These are phyloP conservation scores for Neurospora terricola DNA, from an alignment of 495 filamentous ascomycete species.

Conservation along the genomic window DNA sequence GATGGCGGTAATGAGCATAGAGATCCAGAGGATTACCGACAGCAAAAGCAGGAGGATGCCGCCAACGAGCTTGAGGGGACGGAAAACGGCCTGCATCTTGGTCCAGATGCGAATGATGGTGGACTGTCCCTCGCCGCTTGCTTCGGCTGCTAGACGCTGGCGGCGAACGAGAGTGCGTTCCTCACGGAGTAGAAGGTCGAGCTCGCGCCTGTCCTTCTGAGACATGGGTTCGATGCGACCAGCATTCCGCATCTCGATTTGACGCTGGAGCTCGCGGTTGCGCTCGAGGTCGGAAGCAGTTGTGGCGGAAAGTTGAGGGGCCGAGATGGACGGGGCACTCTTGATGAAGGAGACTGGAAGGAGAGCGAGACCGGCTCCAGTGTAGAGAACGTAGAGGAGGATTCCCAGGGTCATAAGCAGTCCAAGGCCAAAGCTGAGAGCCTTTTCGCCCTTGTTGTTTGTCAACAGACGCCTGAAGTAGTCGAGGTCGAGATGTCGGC, in stretches of 20 bases:
- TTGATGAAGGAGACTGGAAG: conserved; percentile 87
- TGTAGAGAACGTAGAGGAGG: conserved; percentile 77
- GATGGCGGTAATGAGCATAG: conserved; percentile 90
- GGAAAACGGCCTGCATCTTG: conserved; percentile 64
- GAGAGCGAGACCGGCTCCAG: conserved; percentile 77
- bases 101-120: conserved; percentile 62
- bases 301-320: conserved; percentile 60
- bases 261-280: conserved; percentile 84
- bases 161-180: conserved; percentile 86
- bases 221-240: conserved; percentile 66
- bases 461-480: conserved; percentile 79
- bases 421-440: conserved; percentile 78
- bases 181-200: conserved; percentile 78
- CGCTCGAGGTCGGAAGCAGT: conserved; percentile 68
- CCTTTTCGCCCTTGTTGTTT: conserved; percentile 86
- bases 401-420: conserved; percentile 78
- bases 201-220: conserved; percentile 74
- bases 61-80: conserved; percentile 77
- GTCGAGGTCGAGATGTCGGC: conserved; percentile 63
- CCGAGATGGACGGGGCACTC: conserved; percentile 72
- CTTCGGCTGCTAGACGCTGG: conserved; percentile 75
- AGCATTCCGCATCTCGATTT: conserved; percentile 76
- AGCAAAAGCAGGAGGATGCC: conserved; percentile 67
- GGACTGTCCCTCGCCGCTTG: conserved; percentile 59
- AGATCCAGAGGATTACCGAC: conserved; percentile 66